Base-by-base conservation (phyloP, 805 yeast species). In the Yarrowia divulgata region DNA sequence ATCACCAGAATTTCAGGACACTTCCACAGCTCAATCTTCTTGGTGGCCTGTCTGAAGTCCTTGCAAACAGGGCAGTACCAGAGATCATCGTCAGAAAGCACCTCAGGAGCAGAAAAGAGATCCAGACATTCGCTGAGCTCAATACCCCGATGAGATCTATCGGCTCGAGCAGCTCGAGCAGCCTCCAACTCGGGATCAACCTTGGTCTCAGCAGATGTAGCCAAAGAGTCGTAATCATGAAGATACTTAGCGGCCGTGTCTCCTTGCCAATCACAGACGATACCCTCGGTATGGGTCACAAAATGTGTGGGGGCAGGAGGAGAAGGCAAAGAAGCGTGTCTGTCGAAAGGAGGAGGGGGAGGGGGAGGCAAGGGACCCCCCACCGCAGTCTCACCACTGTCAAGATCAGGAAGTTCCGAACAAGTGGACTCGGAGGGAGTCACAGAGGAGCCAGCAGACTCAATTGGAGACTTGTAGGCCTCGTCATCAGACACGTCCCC, bases 11-110 rank as follows among this genome's bases (percentile, higher is more conserved):
- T 87, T 76, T 95, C 98, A 0, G 98, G 98, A 0, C 91, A 87
- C n/a, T 88, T 85, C 98, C 98, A 95, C 19, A 94, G 80, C 77
- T 93, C 96, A 68, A 95, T 89, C 54, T 91, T 89, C 75, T 95
- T 94, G 1, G 96, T 87, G 0, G 98, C 98, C 73, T 90, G 92
- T 70, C 93, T 85, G 74, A 92, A 97, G 67, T 90, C 95, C 74
- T 90, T 87, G 81, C 99, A 94, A 13, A 82, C 79, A 0, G 97
- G 96, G 77, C 99, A 94, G 74, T 88, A 93, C 98, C 98, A 94
- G 42, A 92, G 81, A 78, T 94, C 98, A 68, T 91, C 89, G 63
- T 91, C 90, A 14, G 97, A 91, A 55, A 94, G 82, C 1, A 93
- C 86, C 77, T 94, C 99, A 0, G 96, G 89, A 63, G 86, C 85